Percentiles rank a stretch among this genome's conserved stretches.
Evolutionary conservation across 176 grass and related monocot genomes (phyloP).

Genomic region (Ensete ventricosum): DNA sequence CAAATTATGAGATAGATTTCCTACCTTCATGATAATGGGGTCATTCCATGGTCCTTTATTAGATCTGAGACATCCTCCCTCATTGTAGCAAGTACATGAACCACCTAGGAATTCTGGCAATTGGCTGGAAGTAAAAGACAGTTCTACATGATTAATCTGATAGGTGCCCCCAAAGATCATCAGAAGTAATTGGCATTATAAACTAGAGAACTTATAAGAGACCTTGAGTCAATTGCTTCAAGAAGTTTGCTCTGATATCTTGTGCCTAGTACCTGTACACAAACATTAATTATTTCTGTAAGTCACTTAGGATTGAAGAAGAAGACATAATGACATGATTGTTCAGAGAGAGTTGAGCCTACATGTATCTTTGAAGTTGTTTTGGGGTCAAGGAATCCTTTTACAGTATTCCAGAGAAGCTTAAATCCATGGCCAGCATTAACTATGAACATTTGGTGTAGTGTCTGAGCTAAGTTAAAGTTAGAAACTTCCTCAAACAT

Average conservation of each 20-base stretch:
- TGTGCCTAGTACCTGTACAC: slow-evolving; percentile 62
- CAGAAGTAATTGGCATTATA: slow-evolving; percentile 3
- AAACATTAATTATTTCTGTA: slow-evolving; percentile 1
- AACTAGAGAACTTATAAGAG: neutral
- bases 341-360: slow-evolving; percentile 19
- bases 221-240: slow-evolving; percentile 90
- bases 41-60: slow-evolving; percentile 97
- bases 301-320: slow-evolving; percentile 1
- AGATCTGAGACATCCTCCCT: slow-evolving; percentile 82
- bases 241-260: slow-evolving; percentile 79
- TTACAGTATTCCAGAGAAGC: slow-evolving; percentile 89
- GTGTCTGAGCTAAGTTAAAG: slow-evolving; percentile 41
- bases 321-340: slow-evolving; percentile 15
- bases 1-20: neutral
- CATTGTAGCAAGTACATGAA: slow-evolving; percentile 66
- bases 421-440: slow-evolving; percentile 91
- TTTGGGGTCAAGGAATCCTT: slow-evolving; percentile 97
- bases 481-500: neutral
- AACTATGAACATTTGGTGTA: slow-evolving; percentile 98
- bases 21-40: slow-evolving; percentile 77
- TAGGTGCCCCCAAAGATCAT: neutral
- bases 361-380: slow-evolving; percentile 97
- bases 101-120: slow-evolving; percentile 93
- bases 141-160: neutral
- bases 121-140: slow-evolving; percentile 51